Percentiles rank a stretch among this genome's conserved stretches.
These are phyloP conservation scores for Sporothrix protearum DNA, from an alignment of 2,329 filamentous ascomycete species.

Conservation along the genomic window DNA sequence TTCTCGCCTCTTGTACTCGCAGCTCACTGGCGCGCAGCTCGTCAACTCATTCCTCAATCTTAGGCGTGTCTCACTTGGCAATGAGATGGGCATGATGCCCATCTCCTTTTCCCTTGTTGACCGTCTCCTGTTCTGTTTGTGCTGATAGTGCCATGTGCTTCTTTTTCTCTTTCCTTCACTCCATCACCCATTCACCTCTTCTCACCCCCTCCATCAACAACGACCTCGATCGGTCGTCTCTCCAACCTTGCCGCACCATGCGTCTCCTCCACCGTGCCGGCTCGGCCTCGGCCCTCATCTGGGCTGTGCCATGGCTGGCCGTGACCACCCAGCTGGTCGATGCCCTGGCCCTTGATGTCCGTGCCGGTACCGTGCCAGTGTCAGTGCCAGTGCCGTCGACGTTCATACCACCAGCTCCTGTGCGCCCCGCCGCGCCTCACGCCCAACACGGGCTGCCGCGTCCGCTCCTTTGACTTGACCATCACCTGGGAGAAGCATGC, in stretches of 20 bases:
- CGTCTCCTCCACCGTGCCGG: neutral
- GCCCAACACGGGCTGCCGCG: constrained; percentile 8
- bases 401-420: neutral
- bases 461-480: constrained; percentile 31
- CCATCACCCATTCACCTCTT: neutral
- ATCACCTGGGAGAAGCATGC: constrained; percentile 40
- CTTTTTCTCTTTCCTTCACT: neutral
- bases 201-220: neutral
- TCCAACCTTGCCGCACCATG: too few relatives aligned
- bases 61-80: neutral
- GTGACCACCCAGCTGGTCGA: neutral
- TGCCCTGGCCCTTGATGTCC: neutral
- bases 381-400: neutral
- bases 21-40: neutral
- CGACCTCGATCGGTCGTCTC: too few relatives aligned
- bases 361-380: neutral
- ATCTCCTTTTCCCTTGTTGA: neutral
- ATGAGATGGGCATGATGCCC: neutral
- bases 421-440: neutral
- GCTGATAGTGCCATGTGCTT: too few relatives aligned
- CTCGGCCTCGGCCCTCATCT: constrained; percentile 4
- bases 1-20: neutral
- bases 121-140: neutral
- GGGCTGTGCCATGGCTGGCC: constrained; percentile 15
- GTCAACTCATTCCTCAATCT: neutral